Evolutionary conservation across 1,139 yeast genomes (phyloP), one percentile per base, ranked within the genome.

Genomic region (Diutina scorzettiae): DNA sequence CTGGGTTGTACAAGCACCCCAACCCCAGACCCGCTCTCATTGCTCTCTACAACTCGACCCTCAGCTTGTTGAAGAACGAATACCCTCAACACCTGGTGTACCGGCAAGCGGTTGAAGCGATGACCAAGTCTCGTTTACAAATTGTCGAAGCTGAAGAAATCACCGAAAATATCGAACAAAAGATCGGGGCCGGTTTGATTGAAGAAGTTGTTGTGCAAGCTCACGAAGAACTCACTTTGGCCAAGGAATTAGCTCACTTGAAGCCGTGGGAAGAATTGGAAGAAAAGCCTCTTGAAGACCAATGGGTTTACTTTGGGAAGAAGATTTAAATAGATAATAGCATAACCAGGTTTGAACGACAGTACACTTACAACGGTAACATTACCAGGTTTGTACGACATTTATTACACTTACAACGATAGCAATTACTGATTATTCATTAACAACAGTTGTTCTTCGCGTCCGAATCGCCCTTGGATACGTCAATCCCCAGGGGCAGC

Each of bases 151-250:
- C 62, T 32, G 72, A 74, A 47, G 86, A 79, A 50, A 75, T 78
- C 46, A 64, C 72, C 41, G 83, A 75, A 55, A 74, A 70, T 51
- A 82, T 85, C 53, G 95, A 85, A 64, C 63, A 66, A 48, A 66
- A 78, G 58, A 81, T 85, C 49, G 95, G 94, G 17, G 76, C 81
- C 50, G 95, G 95, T 2, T 73, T 85, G 51, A 80, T 85, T 50
- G 95, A 85, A 63, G 95, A 85, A 65, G 64, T 85, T 44, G 60
- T 85, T 45, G 69, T 83, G 47, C 95, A 85, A 64, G 95, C 95
- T 14, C 76, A 80, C 51, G 94, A 84, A 47, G 95, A 86, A 63
- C 73, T 76, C 52, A 72, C 67, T 42, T 70, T 86, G 58, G 81
- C 85, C 43, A 66, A 75, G 53, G 74, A 78, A 58, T 66, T 86